Conservation (phyloP, 2,329 filamentous ascomycete genomes). For the Verruconis gallopava region DNA sequence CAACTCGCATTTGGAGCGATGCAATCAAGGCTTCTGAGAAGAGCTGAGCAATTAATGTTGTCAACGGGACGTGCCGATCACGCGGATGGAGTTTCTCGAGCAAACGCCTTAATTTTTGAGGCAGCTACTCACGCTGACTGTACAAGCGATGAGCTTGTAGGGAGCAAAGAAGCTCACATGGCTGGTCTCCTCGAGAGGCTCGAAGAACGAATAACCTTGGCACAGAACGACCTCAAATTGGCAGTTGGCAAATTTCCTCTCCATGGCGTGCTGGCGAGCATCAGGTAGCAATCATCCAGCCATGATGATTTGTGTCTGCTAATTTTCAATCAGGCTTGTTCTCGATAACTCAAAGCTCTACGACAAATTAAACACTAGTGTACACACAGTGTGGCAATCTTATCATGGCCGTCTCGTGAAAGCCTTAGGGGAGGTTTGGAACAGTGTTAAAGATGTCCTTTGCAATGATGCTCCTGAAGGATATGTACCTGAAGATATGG, state of each 20-base stretch:
- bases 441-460: constrained; percentile 58
- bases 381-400: constrained; percentile 16
- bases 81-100: constrained; percentile 76
- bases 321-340: not conserved
- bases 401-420: constrained; percentile 45
- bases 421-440: constrained; percentile 61
- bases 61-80: constrained; percentile 77
- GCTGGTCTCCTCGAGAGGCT: constrained; percentile 46
- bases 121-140: constrained; percentile 7
- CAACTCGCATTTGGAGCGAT: not conserved
- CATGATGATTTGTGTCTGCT: constrained; percentile 1
- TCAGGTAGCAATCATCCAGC: constrained; percentile 22
- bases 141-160: not conserved
- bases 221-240: constrained; percentile 49
- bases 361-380: not conserved
- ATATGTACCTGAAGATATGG: constrained; percentile 63
- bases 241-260: constrained; percentile 40
- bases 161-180: constrained; percentile 33
- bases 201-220: constrained; percentile 50
- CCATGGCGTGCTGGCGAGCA: constrained; percentile 29
- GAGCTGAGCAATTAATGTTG: constrained; percentile 44
- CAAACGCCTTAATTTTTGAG: constrained; percentile 54
- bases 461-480: constrained; percentile 95
- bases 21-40: constrained; percentile 13
- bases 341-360: constrained; percentile 3